phyloP scores from a whole-genome alignment of 306 rosid species.

The Oxytropis ochrocephala region DNA sequence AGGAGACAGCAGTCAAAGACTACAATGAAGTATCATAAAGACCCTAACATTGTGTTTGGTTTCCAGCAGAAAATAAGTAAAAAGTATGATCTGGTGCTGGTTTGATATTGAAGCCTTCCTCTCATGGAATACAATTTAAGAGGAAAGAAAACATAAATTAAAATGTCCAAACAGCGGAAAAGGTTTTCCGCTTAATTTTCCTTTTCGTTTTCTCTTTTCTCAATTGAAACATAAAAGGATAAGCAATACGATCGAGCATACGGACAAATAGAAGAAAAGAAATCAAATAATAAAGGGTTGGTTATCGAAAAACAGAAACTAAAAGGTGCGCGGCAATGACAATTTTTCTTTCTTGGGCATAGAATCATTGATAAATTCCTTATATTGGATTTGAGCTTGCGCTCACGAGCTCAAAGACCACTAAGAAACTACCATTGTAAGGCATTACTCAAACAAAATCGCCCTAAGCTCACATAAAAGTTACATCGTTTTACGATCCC shows the following conservation, averaged over 20 bases:
- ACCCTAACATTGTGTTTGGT: too few species aligned
- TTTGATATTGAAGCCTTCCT: too few species aligned
- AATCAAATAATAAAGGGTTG: neutral
- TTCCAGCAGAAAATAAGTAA: too few species aligned
- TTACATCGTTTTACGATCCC: neutral
- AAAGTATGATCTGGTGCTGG: too few species aligned
- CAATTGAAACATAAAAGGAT: neutral
- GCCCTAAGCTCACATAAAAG: neutral
- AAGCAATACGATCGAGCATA: too few species aligned
- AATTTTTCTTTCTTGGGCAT: neutral
- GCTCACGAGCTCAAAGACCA: neutral
- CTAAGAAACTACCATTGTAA: neutral
- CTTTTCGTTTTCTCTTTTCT: neutral
- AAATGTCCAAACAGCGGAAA: neutral
- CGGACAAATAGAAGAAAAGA: neutral
- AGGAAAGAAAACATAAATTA: too few species aligned
- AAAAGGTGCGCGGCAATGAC: neutral
- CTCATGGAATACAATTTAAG: too few species aligned
- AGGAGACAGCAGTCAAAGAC: too few species aligned
- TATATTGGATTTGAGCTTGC: neutral
- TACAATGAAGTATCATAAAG: too few species aligned
- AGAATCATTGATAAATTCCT: neutral
- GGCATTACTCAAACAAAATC: neutral
- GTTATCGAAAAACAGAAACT: neutral
- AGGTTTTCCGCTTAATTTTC: neutral